Evolutionary conservation across 2,329 filamentous ascomycete genomes (phyloP).

Genomic region (Fusarium mundagurra): DNA sequence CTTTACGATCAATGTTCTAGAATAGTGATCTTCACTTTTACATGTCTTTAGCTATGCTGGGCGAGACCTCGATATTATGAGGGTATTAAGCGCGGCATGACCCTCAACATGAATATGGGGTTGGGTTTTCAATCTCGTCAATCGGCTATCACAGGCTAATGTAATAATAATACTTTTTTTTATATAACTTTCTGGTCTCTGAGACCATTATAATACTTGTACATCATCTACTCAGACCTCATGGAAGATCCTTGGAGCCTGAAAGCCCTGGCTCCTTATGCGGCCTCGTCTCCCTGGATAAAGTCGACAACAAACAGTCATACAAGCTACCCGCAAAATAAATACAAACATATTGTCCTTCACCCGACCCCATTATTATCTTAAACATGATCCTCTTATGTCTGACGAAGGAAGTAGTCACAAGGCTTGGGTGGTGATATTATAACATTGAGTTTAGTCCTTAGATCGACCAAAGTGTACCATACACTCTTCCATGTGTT

Average conservation of each 20-base stretch:
- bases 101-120: too few relatives aligned
- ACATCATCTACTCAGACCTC: too few relatives aligned
- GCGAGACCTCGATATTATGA: too few relatives aligned
- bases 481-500: background rate
- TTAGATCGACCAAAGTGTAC: background rate
- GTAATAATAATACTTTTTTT: background rate
- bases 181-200: background rate
- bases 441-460: too few relatives aligned
- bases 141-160: too few relatives aligned
- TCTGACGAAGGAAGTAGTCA: fast-evolving
- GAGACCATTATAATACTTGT: background rate
- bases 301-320: background rate
- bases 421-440: background rate
- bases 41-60: too few relatives aligned
- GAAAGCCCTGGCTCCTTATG: background rate
- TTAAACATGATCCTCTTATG: background rate
- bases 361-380: fast-evolving
- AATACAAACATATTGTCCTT: background rate
- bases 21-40: too few relatives aligned
- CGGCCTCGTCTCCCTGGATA: too few relatives aligned
- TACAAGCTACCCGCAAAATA: fast-evolving
- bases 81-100: too few relatives aligned
- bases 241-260: too few relatives aligned
- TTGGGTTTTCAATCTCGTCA: too few relatives aligned
- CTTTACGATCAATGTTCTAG: too few relatives aligned